Base-by-base conservation (phyloP, 352 stramenopile species). In the Pseudoperonospora humuli region DNA sequence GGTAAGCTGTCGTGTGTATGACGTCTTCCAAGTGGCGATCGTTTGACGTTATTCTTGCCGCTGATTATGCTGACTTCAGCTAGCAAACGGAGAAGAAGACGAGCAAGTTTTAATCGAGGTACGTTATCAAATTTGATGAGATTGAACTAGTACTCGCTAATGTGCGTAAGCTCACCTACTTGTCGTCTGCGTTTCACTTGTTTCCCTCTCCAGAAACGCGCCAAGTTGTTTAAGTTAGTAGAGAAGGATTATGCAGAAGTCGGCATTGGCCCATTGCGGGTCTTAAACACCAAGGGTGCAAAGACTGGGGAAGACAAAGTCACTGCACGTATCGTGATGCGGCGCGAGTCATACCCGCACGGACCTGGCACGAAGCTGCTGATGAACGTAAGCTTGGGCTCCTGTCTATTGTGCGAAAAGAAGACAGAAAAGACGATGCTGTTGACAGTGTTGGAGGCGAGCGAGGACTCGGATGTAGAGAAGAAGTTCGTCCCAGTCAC, bases 361-460 rank as follows among this genome's bases (percentile, higher is more conserved):
- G 78, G 78, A 17, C 78, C 75, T 9, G 78, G 78, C 36, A 86
- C 75, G 13, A 87, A 87, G 59, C 57, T 90, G 51, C 58, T 90
- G 28, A 53, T 90, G 46, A 90, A 90, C 47, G 64, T 67, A 7
- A 67, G 70, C 5, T 63, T 90, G 40, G 64, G 55, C 18, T 76
- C 77, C 24, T 87, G 67, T 40, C 36, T 86, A 39, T 32, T 76
- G 25, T 84, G 64, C 26, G 68, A 83, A 21, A 69, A 75, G 46
- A 87, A 87, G 58, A 76, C 76, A 50, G 74, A 89, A 43, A 89
- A 89, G 48, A 69, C 77, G 41, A 67, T 89, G 59, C 57, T 84
- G 35, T 36, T 86, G 31, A 74, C 75, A 21, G 51, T 89, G 39
- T 56, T 84, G 33, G 72, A 89, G 48, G 60, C 56, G 13, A 59